Percentiles rank a stretch among this genome's conserved stretches.
These are phyloP conservation scores for Fusarium secorum DNA, from an alignment of 2,329 filamentous ascomycete genomes.

Conservation along the genomic window DNA sequence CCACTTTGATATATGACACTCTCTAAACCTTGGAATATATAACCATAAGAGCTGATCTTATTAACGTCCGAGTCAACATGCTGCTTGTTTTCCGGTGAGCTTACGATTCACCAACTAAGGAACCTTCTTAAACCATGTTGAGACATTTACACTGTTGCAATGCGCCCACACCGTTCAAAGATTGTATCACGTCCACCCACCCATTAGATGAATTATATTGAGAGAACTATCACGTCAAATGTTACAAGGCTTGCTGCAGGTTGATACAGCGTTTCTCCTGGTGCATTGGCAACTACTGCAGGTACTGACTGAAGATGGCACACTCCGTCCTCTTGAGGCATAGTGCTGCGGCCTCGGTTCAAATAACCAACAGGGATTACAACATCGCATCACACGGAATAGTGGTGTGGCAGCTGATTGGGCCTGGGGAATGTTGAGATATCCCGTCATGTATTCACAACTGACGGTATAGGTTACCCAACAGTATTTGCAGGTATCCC, in stretches of 20 bases:
- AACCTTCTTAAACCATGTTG: background rate
- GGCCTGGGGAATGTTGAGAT: background rate
- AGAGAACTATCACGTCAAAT: background rate
- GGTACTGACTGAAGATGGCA: constrained; percentile 14
- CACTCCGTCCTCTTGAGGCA: constrained; percentile 11
- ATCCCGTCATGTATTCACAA: background rate
- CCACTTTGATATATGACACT: background rate
- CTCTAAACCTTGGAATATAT: background rate
- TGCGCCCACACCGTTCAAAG: background rate
- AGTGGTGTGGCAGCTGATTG: background rate
- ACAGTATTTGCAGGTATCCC: background rate
- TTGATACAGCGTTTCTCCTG: background rate
- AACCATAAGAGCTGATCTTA: background rate
- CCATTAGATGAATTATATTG: background rate
- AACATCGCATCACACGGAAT: background rate
- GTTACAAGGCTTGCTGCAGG: constrained; percentile 4
- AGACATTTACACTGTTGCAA: background rate
- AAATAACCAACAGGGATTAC: background rate
- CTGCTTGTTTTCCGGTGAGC: background rate
- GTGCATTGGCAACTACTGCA: constrained; percentile 25
- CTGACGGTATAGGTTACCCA: background rate
- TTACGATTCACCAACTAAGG: background rate
- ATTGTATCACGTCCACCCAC: background rate
- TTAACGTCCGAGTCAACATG: background rate
- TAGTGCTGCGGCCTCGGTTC: constrained; percentile 4